Evolutionary conservation across 2,329 filamentous ascomycete genomes (phyloP).

Genomic region (Penicillium brevicompactum): DNA sequence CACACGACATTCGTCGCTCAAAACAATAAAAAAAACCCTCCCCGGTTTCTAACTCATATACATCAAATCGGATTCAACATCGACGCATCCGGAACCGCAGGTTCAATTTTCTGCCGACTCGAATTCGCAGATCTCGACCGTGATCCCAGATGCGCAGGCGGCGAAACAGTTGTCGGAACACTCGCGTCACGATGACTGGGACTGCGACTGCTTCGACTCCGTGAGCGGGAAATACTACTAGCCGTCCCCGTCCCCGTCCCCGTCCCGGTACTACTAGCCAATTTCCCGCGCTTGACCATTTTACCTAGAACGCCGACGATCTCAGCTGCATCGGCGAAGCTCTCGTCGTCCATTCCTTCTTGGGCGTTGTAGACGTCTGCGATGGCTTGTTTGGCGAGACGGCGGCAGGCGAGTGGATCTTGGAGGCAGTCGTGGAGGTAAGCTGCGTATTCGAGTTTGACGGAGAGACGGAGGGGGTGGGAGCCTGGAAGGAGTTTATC

Average conservation of each 20-base stretch:
- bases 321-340: slow-evolving; percentile 89
- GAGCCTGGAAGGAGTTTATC: slow-evolving; percentile 79
- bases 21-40: background rate
- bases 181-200: slow-evolving; percentile 24
- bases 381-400: slow-evolving; percentile 79
- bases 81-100: slow-evolving; percentile 32
- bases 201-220: slow-evolving; percentile 35
- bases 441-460: slow-evolving; percentile 88
- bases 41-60: slow-evolving; percentile 11
- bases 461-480: slow-evolving; percentile 83
- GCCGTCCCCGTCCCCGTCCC: background rate
- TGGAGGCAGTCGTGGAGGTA: slow-evolving; percentile 93
- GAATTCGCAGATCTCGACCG: slow-evolving; percentile 5
- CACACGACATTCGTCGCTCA: background rate
- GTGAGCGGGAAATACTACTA: slow-evolving; percentile 31
- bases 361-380: slow-evolving; percentile 87
- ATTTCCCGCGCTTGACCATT: slow-evolving; percentile 77
- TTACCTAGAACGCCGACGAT: slow-evolving; percentile 82
- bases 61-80: slow-evolving; percentile 41
- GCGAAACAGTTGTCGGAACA: slow-evolving; percentile 22
- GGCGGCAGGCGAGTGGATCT: slow-evolving; percentile 73
- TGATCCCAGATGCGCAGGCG: slow-evolving; percentile 22
- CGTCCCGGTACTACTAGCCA: slow-evolving; percentile 34
- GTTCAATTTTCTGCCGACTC: slow-evolving; percentile 2
- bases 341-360: slow-evolving; percentile 92